phyloP scores from a whole-genome alignment of 305 asterid species.

The Plantago coronopus region DNA sequence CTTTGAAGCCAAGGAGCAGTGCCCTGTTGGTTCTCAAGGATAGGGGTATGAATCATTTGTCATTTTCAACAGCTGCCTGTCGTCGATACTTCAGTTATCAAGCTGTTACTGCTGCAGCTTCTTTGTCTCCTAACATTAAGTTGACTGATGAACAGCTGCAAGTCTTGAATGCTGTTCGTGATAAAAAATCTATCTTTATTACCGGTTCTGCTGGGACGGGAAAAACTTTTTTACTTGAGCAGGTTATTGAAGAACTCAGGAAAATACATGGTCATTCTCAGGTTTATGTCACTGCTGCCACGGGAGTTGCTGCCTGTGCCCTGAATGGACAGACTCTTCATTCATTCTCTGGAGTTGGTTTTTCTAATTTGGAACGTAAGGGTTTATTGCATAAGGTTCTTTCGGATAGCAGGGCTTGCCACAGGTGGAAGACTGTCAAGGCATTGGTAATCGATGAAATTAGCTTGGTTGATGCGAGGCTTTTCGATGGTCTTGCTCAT shows the following conservation, averaged over 20 bases:
- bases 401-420: constrained; percentile 31
- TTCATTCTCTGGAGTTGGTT: constrained; percentile 67
- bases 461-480: constrained; percentile 55
- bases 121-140: constrained; percentile 1
- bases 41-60: constrained; percentile 10
- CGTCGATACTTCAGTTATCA: constrained; percentile 29
- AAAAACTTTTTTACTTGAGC: constrained; percentile 49
- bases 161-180: constrained; percentile 44
- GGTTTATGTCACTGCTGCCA: constrained; percentile 74
- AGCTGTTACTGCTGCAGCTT: constrained; percentile 16
- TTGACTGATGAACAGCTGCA: constrained; percentile 62
- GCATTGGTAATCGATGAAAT: constrained; percentile 62
- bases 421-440: constrained; percentile 56
- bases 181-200: constrained; percentile 54
- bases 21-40: background rate
- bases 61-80: constrained; percentile 24
- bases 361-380: constrained; percentile 28
- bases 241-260: constrained; percentile 40
- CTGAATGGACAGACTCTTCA: constrained; percentile 69
- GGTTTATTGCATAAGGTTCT: constrained; percentile 41
- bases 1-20: too few species aligned
- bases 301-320: constrained; percentile 70
- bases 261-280: constrained; percentile 42
- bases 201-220: constrained; percentile 85
- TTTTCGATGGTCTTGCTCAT: constrained; percentile 48